phyloP scores from a whole-genome alignment of 805 yeast genomes.

The Myxozyma neotropica region DNA sequence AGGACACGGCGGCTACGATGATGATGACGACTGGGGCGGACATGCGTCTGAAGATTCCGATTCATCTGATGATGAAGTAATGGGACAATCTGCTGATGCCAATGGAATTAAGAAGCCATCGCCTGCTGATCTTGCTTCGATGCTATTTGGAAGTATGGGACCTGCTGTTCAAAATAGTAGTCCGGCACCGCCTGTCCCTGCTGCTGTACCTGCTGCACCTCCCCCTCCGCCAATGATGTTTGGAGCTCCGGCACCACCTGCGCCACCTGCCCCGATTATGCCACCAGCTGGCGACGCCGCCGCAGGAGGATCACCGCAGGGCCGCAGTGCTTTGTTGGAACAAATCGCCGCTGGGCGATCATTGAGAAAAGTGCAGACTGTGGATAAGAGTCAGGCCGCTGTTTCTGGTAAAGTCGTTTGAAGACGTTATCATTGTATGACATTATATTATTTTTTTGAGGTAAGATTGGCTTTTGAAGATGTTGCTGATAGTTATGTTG shows the following conservation, averaged over 20 bases:
- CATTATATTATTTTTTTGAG: too few relatives aligned
- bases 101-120: slow-evolving; percentile 42
- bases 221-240: slow-evolving; percentile 45
- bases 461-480: too few relatives aligned
- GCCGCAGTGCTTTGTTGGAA: slow-evolving; percentile 56
- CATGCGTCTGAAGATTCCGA: slow-evolving; percentile 33
- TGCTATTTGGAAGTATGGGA: slow-evolving; percentile 49
- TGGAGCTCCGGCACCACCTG: slow-evolving; percentile 40
- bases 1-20: slow-evolving; percentile 35
- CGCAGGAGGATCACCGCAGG: slow-evolving; percentile 43
- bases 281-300: slow-evolving; percentile 41
- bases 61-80: slow-evolving; percentile 41
- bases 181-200: slow-evolving; percentile 39
- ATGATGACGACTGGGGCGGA: slow-evolving; percentile 42
- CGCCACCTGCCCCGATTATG: slow-evolving; percentile 46
- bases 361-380: slow-evolving; percentile 51
- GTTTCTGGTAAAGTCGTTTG: slow-evolving; percentile 15
- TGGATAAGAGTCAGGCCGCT: slow-evolving; percentile 39
- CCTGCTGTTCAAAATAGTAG: slow-evolving; percentile 35
- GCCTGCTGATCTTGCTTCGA: slow-evolving; percentile 46
- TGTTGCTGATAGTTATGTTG: too few relatives aligned
- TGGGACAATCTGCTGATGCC: neutral
- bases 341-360: slow-evolving; percentile 58
- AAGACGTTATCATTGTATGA: neutral
- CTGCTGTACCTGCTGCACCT: slow-evolving; percentile 52